Base-by-base conservation (phyloP, 2,329 filamentous ascomycete species). In the Botrytis aclada region DNA sequence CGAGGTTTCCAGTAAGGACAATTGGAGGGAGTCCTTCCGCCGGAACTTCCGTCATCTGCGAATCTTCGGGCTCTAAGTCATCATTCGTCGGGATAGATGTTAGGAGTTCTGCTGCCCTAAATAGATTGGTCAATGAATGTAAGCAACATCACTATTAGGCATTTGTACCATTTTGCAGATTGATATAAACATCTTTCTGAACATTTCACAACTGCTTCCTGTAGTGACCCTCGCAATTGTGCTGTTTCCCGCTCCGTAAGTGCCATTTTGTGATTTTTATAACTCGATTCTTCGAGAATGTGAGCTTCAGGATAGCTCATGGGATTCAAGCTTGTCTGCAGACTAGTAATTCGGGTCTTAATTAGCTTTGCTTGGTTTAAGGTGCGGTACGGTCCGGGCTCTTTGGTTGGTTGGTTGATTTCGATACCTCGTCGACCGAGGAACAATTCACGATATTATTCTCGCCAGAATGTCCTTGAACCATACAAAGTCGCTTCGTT, bases 151-250 rank as follows among this genome's bases (percentile, higher is more conserved):
- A 67, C 56, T 41, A 45, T 67, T 70, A 25, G 69, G 34, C 4
- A 20, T 58, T 29, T 47, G 43, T 81, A 97, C 96, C 96, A 99
- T 89, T 98, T 98, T 41, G 96, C 92, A 10, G 95, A 96, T 79
- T 98, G 95, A 80, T 98, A 98, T 20, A 99, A 88, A 82, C 96
- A 97, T 81, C 96, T 87, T 81, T 99, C 96, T 1, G 94, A 97
- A 84, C 95, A 98, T 81, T 94, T 94, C 37, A 96, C 87, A 4
- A 96, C 91, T 43, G 95, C 94, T 79, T 94, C 92, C 81, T 97
- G 93, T 61, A 98, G 86, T 47, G 93, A 89, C 54, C 87, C 87
- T 79, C 92, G 75, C 56, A 81, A 74, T 64, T 80, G 91, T 69
- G 85, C 83, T 62, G 86, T 84, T 74, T 90, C 88, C 75, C 86